Conservation (phyloP, 176 grass and related monocot species). For the Metroxylon sagu region DNA sequence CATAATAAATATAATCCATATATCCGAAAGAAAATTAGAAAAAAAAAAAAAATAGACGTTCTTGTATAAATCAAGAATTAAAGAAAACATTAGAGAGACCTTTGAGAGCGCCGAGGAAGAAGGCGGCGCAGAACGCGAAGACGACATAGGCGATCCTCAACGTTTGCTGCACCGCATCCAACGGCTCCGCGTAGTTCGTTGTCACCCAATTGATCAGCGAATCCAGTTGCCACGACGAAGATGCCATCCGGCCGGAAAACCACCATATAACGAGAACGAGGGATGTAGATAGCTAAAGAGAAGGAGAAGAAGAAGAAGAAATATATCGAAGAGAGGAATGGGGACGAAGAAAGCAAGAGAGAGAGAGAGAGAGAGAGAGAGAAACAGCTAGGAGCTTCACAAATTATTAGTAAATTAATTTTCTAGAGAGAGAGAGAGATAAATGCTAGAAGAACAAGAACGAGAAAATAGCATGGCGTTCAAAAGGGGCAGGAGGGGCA, state of each 20-base stretch:
- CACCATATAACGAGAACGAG: background rate
- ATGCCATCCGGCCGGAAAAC: background rate
- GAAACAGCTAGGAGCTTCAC: too few relatives aligned
- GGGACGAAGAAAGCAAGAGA: background rate
- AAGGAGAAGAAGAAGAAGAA: background rate
- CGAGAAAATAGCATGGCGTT: too few relatives aligned
- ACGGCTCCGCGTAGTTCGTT: conserved; percentile 40
- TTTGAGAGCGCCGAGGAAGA: conserved; percentile 88
- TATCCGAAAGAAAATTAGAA: too few relatives aligned
- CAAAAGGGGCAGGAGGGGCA: too few relatives aligned
- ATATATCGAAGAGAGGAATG: background rate
- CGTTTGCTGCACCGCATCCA: conserved; percentile 35
- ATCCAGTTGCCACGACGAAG: conserved; percentile 27
- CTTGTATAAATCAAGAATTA: too few relatives aligned
- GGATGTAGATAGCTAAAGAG: background rate
- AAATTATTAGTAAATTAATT: too few relatives aligned
- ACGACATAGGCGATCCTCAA: conserved; percentile 56
- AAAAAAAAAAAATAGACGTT: too few relatives aligned
- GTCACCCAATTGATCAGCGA: conserved; percentile 38
- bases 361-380: too few relatives aligned
- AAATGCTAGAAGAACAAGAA: too few relatives aligned
- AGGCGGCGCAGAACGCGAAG: conserved; percentile 77
- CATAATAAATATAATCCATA: too few relatives aligned
- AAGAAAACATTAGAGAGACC: conserved; percentile 21
- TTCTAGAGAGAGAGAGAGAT: too few relatives aligned